phyloP scores from a whole-genome alignment of 192 early-diverging fungal species.

The Coemansia furcata region DNA sequence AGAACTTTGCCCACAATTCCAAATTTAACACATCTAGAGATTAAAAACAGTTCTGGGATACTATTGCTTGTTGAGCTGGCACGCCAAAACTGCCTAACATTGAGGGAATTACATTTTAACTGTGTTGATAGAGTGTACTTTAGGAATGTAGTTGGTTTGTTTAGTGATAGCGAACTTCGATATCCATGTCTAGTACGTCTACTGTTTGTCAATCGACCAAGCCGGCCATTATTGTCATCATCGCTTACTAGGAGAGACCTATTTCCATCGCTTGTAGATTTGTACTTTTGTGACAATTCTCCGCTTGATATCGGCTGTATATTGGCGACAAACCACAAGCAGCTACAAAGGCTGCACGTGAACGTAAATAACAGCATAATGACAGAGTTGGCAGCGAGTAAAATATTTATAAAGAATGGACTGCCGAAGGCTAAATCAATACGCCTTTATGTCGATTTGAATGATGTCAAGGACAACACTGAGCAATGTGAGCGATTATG shows the following conservation, averaged over 20 bases:
- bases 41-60: neutral
- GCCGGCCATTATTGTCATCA: neutral
- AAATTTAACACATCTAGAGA: neutral
- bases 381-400: neutral
- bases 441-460: neutral
- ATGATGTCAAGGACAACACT: neutral
- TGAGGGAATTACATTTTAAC: neutral
- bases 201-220: neutral
- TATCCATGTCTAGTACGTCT: neutral
- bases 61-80: neutral
- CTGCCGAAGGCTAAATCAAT: neutral
- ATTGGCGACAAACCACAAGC: neutral
- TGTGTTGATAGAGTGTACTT: neutral
- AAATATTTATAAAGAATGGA: neutral
- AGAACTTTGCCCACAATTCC: neutral
- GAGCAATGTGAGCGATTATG: neutral
- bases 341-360: neutral
- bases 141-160: neutral
- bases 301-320: neutral
- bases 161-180: neutral
- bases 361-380: neutral
- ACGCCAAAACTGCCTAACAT: neutral
- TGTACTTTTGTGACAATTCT: neutral
- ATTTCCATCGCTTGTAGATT: neutral
- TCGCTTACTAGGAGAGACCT: neutral